phyloP scores from a whole-genome alignment of 768 basidiomycete genomes.

The Tylopilus felleus region DNA sequence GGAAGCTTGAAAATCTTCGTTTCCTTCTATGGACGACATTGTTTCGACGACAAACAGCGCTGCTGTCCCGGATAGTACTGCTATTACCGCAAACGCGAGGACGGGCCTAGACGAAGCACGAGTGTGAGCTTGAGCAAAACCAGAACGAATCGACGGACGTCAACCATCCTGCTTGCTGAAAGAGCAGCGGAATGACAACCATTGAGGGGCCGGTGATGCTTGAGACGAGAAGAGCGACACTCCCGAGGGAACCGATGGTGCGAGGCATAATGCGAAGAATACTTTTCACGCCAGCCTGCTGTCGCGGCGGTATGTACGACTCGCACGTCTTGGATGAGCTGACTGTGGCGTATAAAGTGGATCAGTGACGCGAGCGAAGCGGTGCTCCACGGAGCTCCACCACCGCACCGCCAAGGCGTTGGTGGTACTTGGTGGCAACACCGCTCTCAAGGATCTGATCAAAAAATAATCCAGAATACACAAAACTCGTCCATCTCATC shows the following conservation, averaged over 20 bases:
- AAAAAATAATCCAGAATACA: too few species aligned
- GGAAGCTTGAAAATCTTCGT: constrained; percentile 21
- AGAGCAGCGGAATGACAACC: constrained; percentile 21
- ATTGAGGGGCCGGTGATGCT: constrained; percentile 24
- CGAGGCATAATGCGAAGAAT: constrained; percentile 13
- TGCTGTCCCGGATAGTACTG: constrained; percentile 19
- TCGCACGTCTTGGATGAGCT: too few species aligned
- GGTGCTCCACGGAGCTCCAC: too few species aligned
- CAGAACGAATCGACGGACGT: constrained; percentile 12
- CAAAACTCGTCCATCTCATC: too few species aligned
- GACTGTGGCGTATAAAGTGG: too few species aligned
- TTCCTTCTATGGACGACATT: constrained; percentile 27
- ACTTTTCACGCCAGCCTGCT: not conserved
- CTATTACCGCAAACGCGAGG: constrained; percentile 16
- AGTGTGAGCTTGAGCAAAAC: not conserved
- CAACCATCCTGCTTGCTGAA: constrained; percentile 27
- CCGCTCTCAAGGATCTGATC: too few species aligned
- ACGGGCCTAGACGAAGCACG: constrained; percentile 9
- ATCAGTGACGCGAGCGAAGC: too few species aligned
- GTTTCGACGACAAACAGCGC: constrained; percentile 20
- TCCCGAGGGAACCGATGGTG: constrained; percentile 22
- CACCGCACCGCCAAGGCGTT: too few species aligned
- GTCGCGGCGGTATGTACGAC: too few species aligned
- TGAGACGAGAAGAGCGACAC: constrained; percentile 25
- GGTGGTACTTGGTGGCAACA: too few species aligned